Evolutionary conservation across 2,329 filamentous ascomycete genomes (phyloP).

Genomic region (Pyricularia pennisetigena): DNA sequence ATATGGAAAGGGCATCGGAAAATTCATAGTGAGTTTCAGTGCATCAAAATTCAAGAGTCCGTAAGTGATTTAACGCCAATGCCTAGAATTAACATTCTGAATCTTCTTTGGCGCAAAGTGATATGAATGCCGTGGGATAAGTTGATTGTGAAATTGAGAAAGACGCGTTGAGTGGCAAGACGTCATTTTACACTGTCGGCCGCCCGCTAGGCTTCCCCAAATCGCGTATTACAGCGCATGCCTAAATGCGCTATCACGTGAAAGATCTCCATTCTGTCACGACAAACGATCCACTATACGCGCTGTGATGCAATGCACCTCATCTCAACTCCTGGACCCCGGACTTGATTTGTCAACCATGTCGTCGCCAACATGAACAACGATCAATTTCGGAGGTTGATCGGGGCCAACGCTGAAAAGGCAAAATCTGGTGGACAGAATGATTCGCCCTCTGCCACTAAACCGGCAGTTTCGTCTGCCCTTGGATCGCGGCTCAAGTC

Average conservation of each 20-base stretch:
- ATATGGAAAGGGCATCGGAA: background rate
- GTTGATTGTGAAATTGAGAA: background rate
- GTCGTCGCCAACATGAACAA: slow-evolving; percentile 65
- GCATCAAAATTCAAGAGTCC: background rate
- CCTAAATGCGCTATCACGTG: background rate
- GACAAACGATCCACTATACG: background rate
- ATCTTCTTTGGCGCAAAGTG: background rate
- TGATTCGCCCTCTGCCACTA: slow-evolving; percentile 13
- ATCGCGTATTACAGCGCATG: background rate
- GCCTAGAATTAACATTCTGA: background rate
- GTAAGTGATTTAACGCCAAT: background rate
- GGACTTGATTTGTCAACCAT: background rate
- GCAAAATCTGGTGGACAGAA: slow-evolving; percentile 17
- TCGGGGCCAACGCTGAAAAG: slow-evolving; percentile 42
- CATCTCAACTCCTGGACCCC: background rate
- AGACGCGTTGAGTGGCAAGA: background rate
- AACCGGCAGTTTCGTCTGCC: slow-evolving; percentile 28
- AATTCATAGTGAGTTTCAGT: background rate
- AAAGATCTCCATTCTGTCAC: background rate
- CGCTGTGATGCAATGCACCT: background rate
- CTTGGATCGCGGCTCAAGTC: slow-evolving; percentile 70
- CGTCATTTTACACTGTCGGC: background rate
- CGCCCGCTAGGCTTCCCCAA: background rate
- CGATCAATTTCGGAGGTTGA: slow-evolving; percentile 78
- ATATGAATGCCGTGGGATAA: background rate